Evolutionary conservation across 2,329 filamentous ascomycete genomes (phyloP).

Genomic region (Cladophialophora exuberans): DNA sequence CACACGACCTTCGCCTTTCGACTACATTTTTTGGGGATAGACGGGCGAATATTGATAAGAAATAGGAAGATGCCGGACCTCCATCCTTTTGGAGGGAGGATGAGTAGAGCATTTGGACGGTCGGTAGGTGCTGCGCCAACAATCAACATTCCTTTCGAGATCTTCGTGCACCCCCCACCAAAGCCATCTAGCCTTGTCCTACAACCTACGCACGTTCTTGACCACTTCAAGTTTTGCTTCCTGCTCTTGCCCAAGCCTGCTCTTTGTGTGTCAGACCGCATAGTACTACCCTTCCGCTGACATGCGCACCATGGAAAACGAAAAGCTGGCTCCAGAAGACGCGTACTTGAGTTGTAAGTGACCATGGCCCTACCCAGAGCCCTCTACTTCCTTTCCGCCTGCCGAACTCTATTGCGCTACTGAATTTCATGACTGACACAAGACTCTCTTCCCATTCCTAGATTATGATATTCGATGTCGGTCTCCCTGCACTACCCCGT

Average conservation of each 20-base stretch:
- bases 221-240: neutral
- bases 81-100: slow-evolving; percentile 57
- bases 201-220: neutral
- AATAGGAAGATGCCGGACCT: slow-evolving; percentile 38
- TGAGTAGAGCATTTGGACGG: slow-evolving; percentile 56
- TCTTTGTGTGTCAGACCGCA: neutral
- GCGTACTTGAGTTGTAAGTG: slow-evolving; percentile 71
- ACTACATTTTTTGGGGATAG: slow-evolving; percentile 4
- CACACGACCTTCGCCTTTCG: neutral
- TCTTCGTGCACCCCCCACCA: neutral
- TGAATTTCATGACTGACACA: too few species aligned
- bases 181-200: neutral
- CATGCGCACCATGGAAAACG: slow-evolving; percentile 23
- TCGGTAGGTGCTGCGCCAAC: slow-evolving; percentile 41
- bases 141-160: neutral
- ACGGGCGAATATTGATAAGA: neutral
- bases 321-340: slow-evolving; percentile 63
- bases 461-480: slow-evolving; percentile 68
- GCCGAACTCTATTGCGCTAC: neutral
- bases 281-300: neutral
- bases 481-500: slow-evolving; percentile 37
- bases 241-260: neutral
- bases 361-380: neutral
- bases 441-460: slow-evolving; percentile 43
- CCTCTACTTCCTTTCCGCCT: neutral